Evolutionary conservation across 1,284 basidiomycete species (phyloP), one percentile per base, ranked within the genome.

Genomic region (Mycosarcoma maydis): DNA sequence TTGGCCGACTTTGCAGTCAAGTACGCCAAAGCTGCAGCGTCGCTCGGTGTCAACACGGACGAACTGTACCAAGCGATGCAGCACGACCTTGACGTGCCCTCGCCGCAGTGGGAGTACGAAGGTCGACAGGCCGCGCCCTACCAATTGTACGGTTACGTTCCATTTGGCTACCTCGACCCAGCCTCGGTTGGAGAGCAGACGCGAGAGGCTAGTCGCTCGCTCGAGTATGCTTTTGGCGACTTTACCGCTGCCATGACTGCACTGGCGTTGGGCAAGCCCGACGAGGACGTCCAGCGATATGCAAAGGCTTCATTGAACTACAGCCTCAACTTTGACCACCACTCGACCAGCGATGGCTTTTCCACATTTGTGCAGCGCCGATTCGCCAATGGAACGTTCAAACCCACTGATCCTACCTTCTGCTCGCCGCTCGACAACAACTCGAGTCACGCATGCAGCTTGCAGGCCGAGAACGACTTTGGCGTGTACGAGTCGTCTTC

Each of bases 191-290:
- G 75, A n/a, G 57, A 70, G 30, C 67, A 72, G 56, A 77, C 73
- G 22, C 53, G 75, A n/a, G 73, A 75, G 44, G 60, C 59, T 7
- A 73, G 69, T 24, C 56, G 79, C 6, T 73, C 72, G 27, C 54
- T 82, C 37, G 78, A 83, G 67, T 83, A 83, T 33, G 65, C 77
- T 1, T 82, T 77, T 60, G 81, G 82, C 46, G 82, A 90, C 73
- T 90, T 90, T 37, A 70, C 67, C 3, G 68, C 73, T 10, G 61
- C 70, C 3, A 58, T 69, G 51, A 73, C 70, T 13, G 75, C 73
- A 6, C 42, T 47, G 22, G 56, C 60, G 11, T 53, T 73, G 16
- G 56, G 54, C 32, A 61, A 75, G 37, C 32, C 64, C 2, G 41
- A 49, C 4, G 62, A 39, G 2, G 64, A 59, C 11, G 23, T 70